Percentiles rank a stretch among this genome's conserved stretches.
These are phyloP conservation scores for Aspergillus nomiae DNA, from an alignment of 2,329 filamentous ascomycete genomes.

Conservation along the genomic window DNA sequence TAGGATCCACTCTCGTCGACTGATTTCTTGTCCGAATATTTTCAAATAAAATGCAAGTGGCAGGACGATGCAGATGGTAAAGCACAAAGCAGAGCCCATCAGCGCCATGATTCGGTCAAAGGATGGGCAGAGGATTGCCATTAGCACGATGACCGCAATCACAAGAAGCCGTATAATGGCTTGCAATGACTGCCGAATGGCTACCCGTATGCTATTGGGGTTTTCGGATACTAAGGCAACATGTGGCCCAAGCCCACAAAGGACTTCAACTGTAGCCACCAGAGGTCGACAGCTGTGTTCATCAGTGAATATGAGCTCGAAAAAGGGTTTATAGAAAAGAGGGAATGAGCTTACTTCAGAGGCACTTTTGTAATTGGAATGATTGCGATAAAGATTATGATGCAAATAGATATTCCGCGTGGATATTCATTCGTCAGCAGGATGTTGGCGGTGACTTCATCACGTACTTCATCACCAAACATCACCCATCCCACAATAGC, in stretches of 20 bases:
- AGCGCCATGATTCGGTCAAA: slow-evolving; percentile 92
- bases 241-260: slow-evolving; percentile 70
- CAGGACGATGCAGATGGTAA: slow-evolving; percentile 90
- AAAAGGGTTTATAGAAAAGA: not conserved
- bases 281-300: slow-evolving; percentile 71
- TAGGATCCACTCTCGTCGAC: slow-evolving; percentile 61
- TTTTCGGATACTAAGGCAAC: slow-evolving; percentile 33
- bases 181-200: slow-evolving; percentile 60
- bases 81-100: slow-evolving; percentile 86
- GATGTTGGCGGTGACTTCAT: slow-evolving; percentile 90
- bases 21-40: slow-evolving; percentile 76
- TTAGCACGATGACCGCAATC: slow-evolving; percentile 71
- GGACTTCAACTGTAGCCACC: slow-evolving; percentile 78
- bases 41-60: slow-evolving; percentile 88
- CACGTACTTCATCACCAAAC: slow-evolving; percentile 87
- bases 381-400: slow-evolving; percentile 85
- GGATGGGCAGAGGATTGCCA: slow-evolving; percentile 72
- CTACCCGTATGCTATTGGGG: slow-evolving; percentile 40
- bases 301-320: slow-evolving; percentile 22
- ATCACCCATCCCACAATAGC: slow-evolving; percentile 85
- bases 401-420: slow-evolving; percentile 69
- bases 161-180: slow-evolving; percentile 65
- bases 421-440: slow-evolving; percentile 76
- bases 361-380: slow-evolving; percentile 97
- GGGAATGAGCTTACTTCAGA: slow-evolving; percentile 60